A percentile compares a stretch with the other conserved stretches of the same genome.
Conservation (phyloP, 371 early-diverging fungal genomes). For the Lichtheimia ornata region DNA sequence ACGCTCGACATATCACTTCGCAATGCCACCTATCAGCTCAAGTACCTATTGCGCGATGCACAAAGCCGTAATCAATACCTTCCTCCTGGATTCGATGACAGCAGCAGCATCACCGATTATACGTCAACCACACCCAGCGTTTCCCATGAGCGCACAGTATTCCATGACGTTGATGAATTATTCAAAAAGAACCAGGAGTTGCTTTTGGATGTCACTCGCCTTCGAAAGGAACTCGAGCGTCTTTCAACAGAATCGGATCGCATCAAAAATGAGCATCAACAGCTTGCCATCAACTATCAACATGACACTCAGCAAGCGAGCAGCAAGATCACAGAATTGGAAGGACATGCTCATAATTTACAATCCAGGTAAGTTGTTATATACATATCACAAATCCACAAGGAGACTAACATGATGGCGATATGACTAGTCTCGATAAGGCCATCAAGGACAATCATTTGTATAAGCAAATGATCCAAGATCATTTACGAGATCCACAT, state of each 20-base stretch:
- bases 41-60: conserved; percentile 18
- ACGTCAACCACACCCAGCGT: conserved; percentile 8
- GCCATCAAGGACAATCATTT: not conserved
- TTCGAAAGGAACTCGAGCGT: not conserved
- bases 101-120: conserved; percentile 11
- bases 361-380: not conserved
- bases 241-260: not conserved
- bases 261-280: not conserved
- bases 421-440: not conserved
- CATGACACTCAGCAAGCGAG: not conserved
- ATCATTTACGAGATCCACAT: not conserved
- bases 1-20: not conserved
- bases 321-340: not conserved
- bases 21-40: conserved; percentile 23
- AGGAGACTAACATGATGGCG: not conserved
- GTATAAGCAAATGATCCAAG: not conserved
- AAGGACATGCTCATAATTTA: not conserved
- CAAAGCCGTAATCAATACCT: conserved; percentile 16
- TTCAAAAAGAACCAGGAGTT: conserved; percentile 20
- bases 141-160: conserved; percentile 14
- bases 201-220: not conserved
- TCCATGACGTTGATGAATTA: conserved; percentile 18
- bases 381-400: not conserved
- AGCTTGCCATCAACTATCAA: not conserved
- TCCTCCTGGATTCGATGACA: conserved; percentile 16